Conservation (phyloP, 192 early-diverging fungal species). For the Backusella tarrabulga region DNA sequence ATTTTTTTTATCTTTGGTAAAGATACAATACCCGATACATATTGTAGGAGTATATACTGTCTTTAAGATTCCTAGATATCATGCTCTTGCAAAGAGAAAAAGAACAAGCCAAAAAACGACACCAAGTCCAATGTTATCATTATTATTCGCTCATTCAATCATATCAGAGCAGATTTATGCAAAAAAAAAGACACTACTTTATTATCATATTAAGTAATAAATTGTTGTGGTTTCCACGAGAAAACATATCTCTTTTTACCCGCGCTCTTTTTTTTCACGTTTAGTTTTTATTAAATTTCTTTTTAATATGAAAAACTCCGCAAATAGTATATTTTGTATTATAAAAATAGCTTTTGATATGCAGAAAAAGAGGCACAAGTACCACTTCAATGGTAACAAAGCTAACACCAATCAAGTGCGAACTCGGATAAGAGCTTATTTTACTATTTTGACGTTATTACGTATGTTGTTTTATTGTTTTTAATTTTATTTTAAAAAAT, state of each 20-base stretch:
- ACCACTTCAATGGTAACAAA: not conserved
- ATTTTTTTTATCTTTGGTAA: no score
- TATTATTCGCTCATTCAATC: no score
- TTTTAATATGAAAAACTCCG: not conserved
- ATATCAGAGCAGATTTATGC: no score
- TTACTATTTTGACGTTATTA: not conserved
- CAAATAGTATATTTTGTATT: not conserved
- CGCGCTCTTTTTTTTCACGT: not conserved
- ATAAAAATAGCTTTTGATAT: not conserved
- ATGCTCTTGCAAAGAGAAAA: no score
- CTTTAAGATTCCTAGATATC: no score
- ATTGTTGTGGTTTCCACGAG: not conserved
- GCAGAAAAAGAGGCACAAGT: slow-evolving; percentile 4
- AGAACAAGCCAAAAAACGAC: no score
- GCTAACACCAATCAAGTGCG: not conserved
- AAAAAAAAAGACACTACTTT: not conserved
- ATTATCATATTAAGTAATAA: not conserved
- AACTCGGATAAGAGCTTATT: not conserved
- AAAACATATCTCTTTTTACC: not conserved
- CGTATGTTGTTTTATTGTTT: not conserved
- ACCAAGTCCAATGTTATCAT: no score
- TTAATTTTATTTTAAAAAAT: not conserved
- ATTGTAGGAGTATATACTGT: no score
- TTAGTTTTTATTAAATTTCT: not conserved
- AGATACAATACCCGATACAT: no score